Percentiles rank a stretch among this genome's conserved stretches.
Evolutionary conservation across 805 yeast genomes (phyloP).

Genomic region (Pichia heedii): DNA sequence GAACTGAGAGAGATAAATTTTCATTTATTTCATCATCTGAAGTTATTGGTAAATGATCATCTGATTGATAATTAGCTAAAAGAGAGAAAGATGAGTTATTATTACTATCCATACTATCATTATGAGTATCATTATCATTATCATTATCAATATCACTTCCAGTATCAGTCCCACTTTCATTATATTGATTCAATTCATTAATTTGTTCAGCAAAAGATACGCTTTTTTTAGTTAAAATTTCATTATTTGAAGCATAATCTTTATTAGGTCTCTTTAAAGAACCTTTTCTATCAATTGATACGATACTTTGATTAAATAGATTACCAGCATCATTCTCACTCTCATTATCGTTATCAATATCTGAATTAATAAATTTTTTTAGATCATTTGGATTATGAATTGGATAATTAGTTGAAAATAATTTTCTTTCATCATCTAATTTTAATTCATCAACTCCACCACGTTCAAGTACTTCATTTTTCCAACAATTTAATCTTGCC

Average conservation of each 20-base stretch:
- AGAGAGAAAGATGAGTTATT: too few species aligned
- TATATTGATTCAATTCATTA: constrained; percentile 12
- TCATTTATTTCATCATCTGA: too few species aligned
- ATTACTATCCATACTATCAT: constrained; percentile 22
- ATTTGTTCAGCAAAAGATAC: constrained; percentile 23
- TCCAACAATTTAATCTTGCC: constrained; percentile 87
- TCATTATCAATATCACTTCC: constrained; percentile 28
- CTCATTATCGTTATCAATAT: too few species aligned
- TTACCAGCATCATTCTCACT: too few species aligned
- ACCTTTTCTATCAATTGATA: constrained; percentile 17
- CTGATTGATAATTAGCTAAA: too few species aligned
- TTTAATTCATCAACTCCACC: constrained; percentile 14
- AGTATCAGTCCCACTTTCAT: constrained; percentile 32
- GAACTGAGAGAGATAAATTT: too few species aligned
- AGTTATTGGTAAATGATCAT: too few species aligned
- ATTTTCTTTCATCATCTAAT: constrained; percentile 20
- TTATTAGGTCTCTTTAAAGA: constrained; percentile 10
- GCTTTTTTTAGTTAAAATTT: constrained; percentile 14
- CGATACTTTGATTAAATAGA: too few species aligned
- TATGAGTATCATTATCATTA: constrained; percentile 14
- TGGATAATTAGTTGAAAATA: constrained; percentile 18
- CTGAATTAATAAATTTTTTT: neutral
- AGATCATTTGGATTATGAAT: constrained; percentile 2
- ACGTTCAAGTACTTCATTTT: constrained; percentile 65
- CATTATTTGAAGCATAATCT: neutral